A percentile compares a stretch with the other conserved stretches of the same genome.
phyloP scores from a whole-genome alignment of 768 basidiomycete species.

The Xanthoconium stramineum region DNA sequence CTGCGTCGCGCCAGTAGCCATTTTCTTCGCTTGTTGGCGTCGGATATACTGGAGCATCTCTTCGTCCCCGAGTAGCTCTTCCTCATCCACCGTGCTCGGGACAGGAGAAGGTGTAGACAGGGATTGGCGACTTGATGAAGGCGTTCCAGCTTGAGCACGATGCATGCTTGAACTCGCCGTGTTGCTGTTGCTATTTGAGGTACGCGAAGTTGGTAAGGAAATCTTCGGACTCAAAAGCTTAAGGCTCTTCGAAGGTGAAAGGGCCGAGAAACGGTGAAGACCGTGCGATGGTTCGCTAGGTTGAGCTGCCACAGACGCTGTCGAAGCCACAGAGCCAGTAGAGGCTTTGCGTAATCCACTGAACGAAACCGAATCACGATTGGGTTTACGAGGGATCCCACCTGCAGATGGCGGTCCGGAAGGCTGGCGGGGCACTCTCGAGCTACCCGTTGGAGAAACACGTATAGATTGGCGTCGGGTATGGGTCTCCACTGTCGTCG shows the following conservation, averaged over 20 bases:
- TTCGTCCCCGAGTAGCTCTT: constrained; percentile 86
- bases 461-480: constrained; percentile 56
- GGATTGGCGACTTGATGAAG: constrained; percentile 71
- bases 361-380: constrained; percentile 78
- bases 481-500: constrained; percentile 30
- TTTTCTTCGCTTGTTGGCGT: constrained; percentile 84
- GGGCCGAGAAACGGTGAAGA: constrained; percentile 72
- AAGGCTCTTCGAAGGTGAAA: constrained; percentile 81
- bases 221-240: constrained; percentile 81
- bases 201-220: constrained; percentile 54
- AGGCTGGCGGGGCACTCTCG: constrained; percentile 66
- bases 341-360: constrained; percentile 78
- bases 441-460: constrained; percentile 57
- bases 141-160: constrained; percentile 53
- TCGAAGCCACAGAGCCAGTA: constrained; percentile 73
- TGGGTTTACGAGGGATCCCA: constrained; percentile 59
- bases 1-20: constrained; percentile 78
- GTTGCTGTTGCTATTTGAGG: constrained; percentile 40
- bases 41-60: constrained; percentile 96
- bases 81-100: constrained; percentile 75
- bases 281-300: constrained; percentile 38
- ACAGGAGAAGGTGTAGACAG: constrained; percentile 84
- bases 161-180: constrained; percentile 42
- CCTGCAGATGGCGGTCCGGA: constrained; percentile 44
- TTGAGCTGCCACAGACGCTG: constrained; percentile 50